These are phyloP conservation scores for Alternaria novae-zelandiae DNA, from an alignment of 2,329 filamentous ascomycete species.

Conservation along the genomic window DNA sequence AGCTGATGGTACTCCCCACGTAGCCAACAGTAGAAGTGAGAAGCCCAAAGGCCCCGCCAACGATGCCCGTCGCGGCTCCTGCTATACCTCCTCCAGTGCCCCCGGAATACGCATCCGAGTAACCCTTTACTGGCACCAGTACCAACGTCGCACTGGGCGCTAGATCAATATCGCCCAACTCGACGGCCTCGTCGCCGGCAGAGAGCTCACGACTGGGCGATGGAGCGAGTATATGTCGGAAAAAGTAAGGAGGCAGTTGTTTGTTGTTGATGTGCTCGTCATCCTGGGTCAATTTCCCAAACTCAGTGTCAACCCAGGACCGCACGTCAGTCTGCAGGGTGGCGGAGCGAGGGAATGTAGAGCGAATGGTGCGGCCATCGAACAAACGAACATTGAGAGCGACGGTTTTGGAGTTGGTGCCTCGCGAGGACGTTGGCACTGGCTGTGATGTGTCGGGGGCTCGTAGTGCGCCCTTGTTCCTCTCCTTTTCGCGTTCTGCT, in stretches of 20 bases:
- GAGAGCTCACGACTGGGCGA: slow-evolving; percentile 77
- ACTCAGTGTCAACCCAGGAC: slow-evolving; percentile 70
- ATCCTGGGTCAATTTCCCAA: slow-evolving; percentile 28
- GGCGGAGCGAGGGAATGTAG: slow-evolving; percentile 69
- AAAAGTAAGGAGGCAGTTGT: slow-evolving; percentile 69
- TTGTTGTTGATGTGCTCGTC: slow-evolving; percentile 30
- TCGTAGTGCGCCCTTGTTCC: slow-evolving; percentile 7
- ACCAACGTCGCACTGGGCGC: slow-evolving; percentile 83
- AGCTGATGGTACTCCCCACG: slow-evolving; percentile 41
- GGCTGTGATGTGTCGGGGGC: slow-evolving; percentile 3
- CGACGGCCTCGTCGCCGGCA: slow-evolving; percentile 73
- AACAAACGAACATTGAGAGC: slow-evolving; percentile 79
- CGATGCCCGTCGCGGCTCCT: slow-evolving; percentile 39
- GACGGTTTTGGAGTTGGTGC: slow-evolving; percentile 40
- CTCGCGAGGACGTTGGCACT: slow-evolving; percentile 27
- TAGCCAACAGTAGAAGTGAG: slow-evolving; percentile 44
- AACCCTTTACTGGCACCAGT: slow-evolving; percentile 72
- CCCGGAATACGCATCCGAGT: slow-evolving; percentile 63
- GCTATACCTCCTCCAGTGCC: slow-evolving; percentile 38
- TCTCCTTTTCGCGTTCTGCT: slow-evolving; percentile 41
- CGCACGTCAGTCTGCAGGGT: slow-evolving; percentile 73
- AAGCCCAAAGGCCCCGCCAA: slow-evolving; percentile 43
- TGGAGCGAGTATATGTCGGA: slow-evolving; percentile 83
- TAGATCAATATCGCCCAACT: slow-evolving; percentile 73
- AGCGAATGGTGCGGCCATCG: slow-evolving; percentile 80